phyloP scores from a whole-genome alignment of 1,139 yeast genomes.

The Casaregolazyma lundiana region DNA sequence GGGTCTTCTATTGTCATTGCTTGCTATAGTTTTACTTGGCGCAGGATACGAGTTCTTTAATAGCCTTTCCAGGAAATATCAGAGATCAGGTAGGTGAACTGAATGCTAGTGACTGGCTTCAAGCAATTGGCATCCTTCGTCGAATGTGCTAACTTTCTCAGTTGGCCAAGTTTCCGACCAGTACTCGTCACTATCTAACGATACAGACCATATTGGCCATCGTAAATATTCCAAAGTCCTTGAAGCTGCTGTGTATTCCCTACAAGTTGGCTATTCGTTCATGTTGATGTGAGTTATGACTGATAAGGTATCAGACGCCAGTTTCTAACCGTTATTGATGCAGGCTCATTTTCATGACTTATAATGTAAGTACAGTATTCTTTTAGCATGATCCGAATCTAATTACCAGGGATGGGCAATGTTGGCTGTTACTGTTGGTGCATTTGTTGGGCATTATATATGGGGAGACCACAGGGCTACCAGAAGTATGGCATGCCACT shows the following conservation, averaged over 20 bases:
- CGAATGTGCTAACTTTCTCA: neutral
- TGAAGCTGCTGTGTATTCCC: slow-evolving; percentile 49
- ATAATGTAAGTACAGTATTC: slow-evolving; percentile 40
- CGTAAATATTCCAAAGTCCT: slow-evolving; percentile 9
- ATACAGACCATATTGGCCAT: neutral
- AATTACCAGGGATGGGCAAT: slow-evolving; percentile 60
- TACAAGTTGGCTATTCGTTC: slow-evolving; percentile 74
- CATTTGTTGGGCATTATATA: slow-evolving; percentile 56
- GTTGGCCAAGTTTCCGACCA: neutral
- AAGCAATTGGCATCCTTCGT: too few relatives aligned
- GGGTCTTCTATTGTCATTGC: slow-evolving; percentile 50
- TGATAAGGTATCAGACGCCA: neutral
- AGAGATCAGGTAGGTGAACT: neutral
- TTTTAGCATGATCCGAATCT: neutral
- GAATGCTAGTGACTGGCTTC: too few relatives aligned
- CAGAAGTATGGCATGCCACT: slow-evolving; percentile 51
- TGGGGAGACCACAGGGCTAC: slow-evolving; percentile 46
- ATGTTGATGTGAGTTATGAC: slow-evolving; percentile 50
- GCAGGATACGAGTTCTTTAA: slow-evolving; percentile 61
- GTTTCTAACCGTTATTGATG: neutral
- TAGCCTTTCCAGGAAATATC: slow-evolving; percentile 16
- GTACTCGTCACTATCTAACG: neutral
- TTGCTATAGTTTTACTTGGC: slow-evolving; percentile 47
- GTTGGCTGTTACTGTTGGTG: slow-evolving; percentile 68
- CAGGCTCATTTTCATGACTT: slow-evolving; percentile 69